Conservation (phyloP, 305 asterid species). For the Fraxinus sp. region DNA sequence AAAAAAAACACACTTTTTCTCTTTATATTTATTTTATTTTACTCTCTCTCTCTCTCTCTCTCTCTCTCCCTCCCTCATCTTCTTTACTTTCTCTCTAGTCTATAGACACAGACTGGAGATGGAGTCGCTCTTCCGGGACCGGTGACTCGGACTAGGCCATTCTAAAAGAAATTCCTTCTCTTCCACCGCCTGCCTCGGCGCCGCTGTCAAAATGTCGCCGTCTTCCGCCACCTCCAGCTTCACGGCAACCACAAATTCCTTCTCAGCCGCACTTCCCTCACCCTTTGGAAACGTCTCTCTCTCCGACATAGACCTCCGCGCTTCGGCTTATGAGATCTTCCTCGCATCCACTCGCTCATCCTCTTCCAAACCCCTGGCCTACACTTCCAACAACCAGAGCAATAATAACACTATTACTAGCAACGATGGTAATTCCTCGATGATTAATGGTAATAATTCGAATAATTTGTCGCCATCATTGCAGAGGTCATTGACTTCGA, state of each 20-base stretch:
- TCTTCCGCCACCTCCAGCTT: slow-evolving; percentile 54
- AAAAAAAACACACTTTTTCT: too few relatives aligned
- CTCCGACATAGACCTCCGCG: slow-evolving; percentile 66
- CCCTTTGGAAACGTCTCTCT: slow-evolving; percentile 77
- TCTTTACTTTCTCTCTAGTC: background rate
- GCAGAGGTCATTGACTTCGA: slow-evolving; percentile 80
- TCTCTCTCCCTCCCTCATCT: background rate
- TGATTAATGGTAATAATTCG: slow-evolving; percentile 13
- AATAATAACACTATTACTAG: background rate
- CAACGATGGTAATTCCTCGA: slow-evolving; percentile 33
- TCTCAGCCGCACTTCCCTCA: slow-evolving; percentile 57
- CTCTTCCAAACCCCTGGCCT: slow-evolving; percentile 66
- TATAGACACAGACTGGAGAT: background rate
- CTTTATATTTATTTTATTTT: too few relatives aligned
- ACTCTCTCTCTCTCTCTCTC: background rate
- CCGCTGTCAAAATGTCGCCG: slow-evolving; percentile 28
- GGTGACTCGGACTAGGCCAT: background rate
- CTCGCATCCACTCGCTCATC: slow-evolving; percentile 75
- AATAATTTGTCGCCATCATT: slow-evolving; percentile 41
- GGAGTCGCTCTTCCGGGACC: background rate
- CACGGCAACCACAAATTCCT: slow-evolving; percentile 30
- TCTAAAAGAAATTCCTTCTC: slow-evolving; percentile 45
- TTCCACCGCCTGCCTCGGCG: slow-evolving; percentile 25
- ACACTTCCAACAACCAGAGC: slow-evolving; percentile 35
- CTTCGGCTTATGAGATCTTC: slow-evolving; percentile 92